A percentile compares a stretch with the other conserved stretches of the same genome.
Conservation (phyloP, 1,284 basidiomycete species). For the Leccinum holopus region DNA sequence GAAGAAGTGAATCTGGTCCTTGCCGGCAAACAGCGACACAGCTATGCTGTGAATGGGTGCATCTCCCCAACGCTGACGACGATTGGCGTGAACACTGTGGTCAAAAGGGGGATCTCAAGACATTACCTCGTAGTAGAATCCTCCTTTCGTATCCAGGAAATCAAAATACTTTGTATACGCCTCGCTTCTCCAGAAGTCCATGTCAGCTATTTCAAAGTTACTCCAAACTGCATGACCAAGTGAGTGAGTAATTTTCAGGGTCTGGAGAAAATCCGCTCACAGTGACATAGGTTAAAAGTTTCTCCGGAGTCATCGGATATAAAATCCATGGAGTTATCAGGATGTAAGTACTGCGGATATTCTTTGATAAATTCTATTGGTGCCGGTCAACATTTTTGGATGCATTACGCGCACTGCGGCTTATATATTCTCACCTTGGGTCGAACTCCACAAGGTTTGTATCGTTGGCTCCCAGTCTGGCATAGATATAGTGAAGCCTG, state of each 20-base stretch:
- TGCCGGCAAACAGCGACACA: slow-evolving; percentile 67
- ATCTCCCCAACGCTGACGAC: slow-evolving; percentile 73
- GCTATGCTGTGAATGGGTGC: slow-evolving; percentile 86
- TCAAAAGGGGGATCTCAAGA: background rate
- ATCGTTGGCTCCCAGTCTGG: slow-evolving; percentile 81
- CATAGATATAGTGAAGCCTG: slow-evolving; percentile 77
- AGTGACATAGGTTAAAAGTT: slow-evolving; percentile 80
- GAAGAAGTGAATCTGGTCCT: slow-evolving; percentile 80
- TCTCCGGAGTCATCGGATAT: slow-evolving; percentile 70
- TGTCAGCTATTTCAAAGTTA: slow-evolving; percentile 84
- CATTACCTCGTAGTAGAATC: slow-evolving; percentile 80
- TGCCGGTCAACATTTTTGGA: background rate
- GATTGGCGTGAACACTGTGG: slow-evolving; percentile 1
- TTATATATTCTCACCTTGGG: slow-evolving; percentile 50
- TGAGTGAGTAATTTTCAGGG: background rate
- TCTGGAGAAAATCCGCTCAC: slow-evolving; percentile 41
- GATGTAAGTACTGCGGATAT: slow-evolving; percentile 66
- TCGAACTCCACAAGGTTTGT: slow-evolving; percentile 70
- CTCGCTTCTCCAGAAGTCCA: slow-evolving; percentile 78
- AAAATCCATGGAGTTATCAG: slow-evolving; percentile 73
- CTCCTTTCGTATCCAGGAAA: slow-evolving; percentile 73
- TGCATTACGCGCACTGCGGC: background rate
- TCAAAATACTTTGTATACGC: slow-evolving; percentile 80
- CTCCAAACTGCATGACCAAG: slow-evolving; percentile 59
- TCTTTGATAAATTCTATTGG: slow-evolving; percentile 62